These are phyloP conservation scores for Chlorella sp. DNA, from an alignment of 139 green algal genomes.

Conservation along the genomic window DNA sequence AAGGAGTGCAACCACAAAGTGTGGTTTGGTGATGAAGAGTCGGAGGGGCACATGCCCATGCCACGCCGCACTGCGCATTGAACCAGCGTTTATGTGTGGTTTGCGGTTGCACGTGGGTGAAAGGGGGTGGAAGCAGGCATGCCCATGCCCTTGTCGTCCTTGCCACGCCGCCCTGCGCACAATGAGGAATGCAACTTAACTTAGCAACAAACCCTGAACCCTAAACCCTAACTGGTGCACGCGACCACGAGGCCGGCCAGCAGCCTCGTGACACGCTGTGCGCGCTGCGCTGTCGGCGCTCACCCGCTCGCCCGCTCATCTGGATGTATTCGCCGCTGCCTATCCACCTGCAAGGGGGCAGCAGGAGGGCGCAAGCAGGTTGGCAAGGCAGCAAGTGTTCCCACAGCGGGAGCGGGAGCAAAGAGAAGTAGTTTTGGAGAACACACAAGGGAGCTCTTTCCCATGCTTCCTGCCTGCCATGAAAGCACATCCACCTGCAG, in stretches of 20 bases:
- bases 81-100: no score
- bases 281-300: background rate
- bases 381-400: background rate
- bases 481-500: background rate
- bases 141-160: slow-evolving; percentile 65
- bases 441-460: background rate
- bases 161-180: slow-evolving; percentile 89
- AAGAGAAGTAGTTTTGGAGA: background rate
- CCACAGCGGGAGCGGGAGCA: no score
- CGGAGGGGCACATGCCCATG: no score
- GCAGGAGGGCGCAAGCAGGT: background rate
- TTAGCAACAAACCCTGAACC: no score
- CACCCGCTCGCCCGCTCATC: slow-evolving; percentile 91
- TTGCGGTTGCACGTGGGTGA: no score
- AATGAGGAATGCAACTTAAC: no score
- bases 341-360: slow-evolving; percentile 55
- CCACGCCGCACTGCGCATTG: no score
- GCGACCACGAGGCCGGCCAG: no score
- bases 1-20: no score
- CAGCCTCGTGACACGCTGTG: background rate
- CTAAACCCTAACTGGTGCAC: no score
- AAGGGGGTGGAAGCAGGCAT: no score
- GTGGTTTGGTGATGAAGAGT: no score
- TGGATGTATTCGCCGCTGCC: slow-evolving; percentile 95
- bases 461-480: background rate